Percentiles rank a stretch among this genome's conserved stretches.
Evolutionary conservation across 495 filamentous ascomycete species (phyloP).

Genomic region (Pseudevernia furfuracea): DNA sequence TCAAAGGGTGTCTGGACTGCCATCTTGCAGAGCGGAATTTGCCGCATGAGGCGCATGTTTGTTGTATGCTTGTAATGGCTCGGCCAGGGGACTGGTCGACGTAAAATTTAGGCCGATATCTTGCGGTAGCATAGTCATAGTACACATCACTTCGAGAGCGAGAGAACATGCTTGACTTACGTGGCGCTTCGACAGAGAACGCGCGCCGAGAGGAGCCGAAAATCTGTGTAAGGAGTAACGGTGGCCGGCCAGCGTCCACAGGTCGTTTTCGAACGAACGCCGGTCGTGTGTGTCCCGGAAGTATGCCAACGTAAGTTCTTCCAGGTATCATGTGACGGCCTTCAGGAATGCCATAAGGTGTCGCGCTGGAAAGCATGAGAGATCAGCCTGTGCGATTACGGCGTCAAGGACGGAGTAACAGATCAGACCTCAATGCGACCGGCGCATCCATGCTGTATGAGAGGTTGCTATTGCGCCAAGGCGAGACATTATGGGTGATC

Average conservation of each 20-base stretch:
- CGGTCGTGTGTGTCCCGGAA: slow-evolving; percentile 19
- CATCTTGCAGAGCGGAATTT: slow-evolving; percentile 25
- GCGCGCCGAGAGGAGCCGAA: slow-evolving; percentile 2
- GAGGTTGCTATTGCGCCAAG: neutral
- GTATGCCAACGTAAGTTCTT: slow-evolving; percentile 23
- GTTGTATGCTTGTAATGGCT: slow-evolving; percentile 3
- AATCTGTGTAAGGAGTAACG: slow-evolving; percentile 5
- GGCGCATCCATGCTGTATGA: neutral
- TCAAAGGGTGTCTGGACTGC: slow-evolving; percentile 21
- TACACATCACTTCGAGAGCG: slow-evolving; percentile 4
- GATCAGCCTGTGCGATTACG: neutral
- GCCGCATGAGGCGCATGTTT: slow-evolving; percentile 25
- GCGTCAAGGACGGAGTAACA: neutral
- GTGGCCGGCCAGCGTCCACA: neutral
- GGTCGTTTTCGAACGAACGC: slow-evolving; percentile 20
- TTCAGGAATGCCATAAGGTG: neutral
- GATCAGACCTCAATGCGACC: slow-evolving; percentile 1
- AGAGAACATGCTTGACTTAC: slow-evolving; percentile 9
- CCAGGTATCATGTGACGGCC: slow-evolving; percentile 20
- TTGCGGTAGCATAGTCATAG: slow-evolving; percentile 11
- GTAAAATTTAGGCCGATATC: slow-evolving; percentile 5
- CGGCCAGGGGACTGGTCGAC: slow-evolving; percentile 2
- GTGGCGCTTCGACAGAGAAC: slow-evolving; percentile 1
- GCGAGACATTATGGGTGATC: neutral
- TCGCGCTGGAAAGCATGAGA: slow-evolving; percentile 12